Conservation (phyloP, 108 stramenopile genomes). For the Nitzschia sp. region DNA sequence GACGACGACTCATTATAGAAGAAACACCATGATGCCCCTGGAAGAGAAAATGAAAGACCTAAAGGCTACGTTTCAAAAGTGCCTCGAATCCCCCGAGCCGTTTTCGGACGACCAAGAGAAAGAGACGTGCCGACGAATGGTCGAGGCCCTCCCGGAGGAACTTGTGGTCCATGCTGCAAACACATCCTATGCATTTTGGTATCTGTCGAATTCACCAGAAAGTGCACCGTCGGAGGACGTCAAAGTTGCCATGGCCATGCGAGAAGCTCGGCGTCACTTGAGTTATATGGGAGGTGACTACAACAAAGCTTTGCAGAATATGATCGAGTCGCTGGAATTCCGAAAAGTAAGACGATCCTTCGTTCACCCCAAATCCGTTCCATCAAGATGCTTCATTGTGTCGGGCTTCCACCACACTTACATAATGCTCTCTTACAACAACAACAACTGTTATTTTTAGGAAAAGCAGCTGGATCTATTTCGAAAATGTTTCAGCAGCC, state of each 20-base stretch:
- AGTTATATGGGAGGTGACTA: slow-evolving; percentile 12
- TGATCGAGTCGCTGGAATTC: slow-evolving; percentile 1
- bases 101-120: background rate
- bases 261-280: slow-evolving; percentile 18
- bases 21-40: background rate
- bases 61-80: background rate
- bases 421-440: background rate
- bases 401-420: background rate
- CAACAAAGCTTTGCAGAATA: slow-evolving; percentile 9
- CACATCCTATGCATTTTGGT: slow-evolving; percentile 33
- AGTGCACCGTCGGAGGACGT: background rate
- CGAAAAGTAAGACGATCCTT: slow-evolving; percentile 11
- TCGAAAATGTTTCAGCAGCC: slow-evolving; percentile 17
- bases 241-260: slow-evolving; percentile 17
- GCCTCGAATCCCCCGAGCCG: slow-evolving; percentile 3
- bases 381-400: background rate
- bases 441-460: too few species aligned
- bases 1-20: too few species aligned
- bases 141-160: slow-evolving; percentile 10
- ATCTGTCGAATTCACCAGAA: slow-evolving; percentile 1
- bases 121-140: slow-evolving; percentile 10
- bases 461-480: slow-evolving; percentile 23
- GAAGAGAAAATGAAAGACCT: background rate
- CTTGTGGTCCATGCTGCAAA: slow-evolving; percentile 11
- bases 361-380: background rate